phyloP scores from a whole-genome alignment of 441 rosid genomes.

The Kokia cookei region DNA sequence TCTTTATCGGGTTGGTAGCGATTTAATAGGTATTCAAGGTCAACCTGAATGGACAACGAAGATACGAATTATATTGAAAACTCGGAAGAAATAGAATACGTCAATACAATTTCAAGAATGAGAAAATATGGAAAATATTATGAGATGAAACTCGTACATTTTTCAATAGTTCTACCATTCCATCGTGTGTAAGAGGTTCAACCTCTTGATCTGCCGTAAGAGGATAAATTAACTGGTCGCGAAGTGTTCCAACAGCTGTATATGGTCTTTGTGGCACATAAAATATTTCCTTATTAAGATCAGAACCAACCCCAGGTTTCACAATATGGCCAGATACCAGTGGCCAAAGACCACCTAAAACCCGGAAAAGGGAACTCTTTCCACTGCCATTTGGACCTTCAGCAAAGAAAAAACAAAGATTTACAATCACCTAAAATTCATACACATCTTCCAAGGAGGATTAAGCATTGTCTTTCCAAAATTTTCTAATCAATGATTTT shows the following conservation, averaged over 20 bases:
- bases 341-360: conserved; percentile 99
- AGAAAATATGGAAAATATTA: conserved; percentile 1
- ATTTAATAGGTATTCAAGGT: conserved; percentile 87
- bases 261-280: conserved; percentile 99
- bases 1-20: conserved; percentile 89
- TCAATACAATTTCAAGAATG: background rate
- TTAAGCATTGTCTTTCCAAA: background rate
- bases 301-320: conserved; percentile 98
- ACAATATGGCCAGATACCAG: conserved; percentile 89
- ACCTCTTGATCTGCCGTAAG: conserved; percentile 72
- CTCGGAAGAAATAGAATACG: conserved; percentile 1
- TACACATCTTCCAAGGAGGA: background rate
- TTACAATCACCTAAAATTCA: background rate
- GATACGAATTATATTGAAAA: conserved; percentile 1
- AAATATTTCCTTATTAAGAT: conserved; percentile 98
- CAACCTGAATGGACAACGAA: conserved; percentile 53
- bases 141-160: conserved; percentile 50
- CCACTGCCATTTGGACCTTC: conserved; percentile 99
- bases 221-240: conserved; percentile 98
- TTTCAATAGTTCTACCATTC: conserved; percentile 89
- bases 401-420: conserved; percentile 19
- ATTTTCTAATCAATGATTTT: background rate
- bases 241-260: conserved; percentile 97
- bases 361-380: conserved; percentile 99
- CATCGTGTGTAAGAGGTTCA: conserved; percentile 61